Evolutionary conservation across 306 rosid species (phyloP), one percentile per base, ranked within the genome.

Genomic region (Gillenia trifoliata): DNA sequence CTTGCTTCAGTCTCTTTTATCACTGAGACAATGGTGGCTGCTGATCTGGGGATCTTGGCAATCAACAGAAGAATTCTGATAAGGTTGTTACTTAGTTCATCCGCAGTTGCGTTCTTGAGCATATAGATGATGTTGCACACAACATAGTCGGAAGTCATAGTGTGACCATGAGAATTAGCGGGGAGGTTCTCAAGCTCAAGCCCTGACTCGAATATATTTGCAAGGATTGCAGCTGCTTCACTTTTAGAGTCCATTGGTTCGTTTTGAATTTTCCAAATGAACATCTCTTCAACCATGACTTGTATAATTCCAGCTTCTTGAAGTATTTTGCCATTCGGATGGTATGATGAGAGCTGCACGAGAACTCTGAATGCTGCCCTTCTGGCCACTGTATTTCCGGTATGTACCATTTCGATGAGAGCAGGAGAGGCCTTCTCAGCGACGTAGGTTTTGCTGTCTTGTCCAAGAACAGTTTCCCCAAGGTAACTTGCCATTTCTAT

Each of bases 191-290:
- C 84, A 41, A 79, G 64, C 71, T 83, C 83, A 63, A 76, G 71
- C 56, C 55, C 78, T 1, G 85, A 76, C 68, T 81, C 86, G 0
- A 76, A 29, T 64, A 84, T 74, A 62, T 81, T 86, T 56, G 83
- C 90, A 28, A 84, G 81, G 34, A 86, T 84, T 38, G 83, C 69
- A 61, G 86, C 84, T 30, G 90, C 86, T 71, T 81, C 90, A 59
- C 47, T 31, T 68, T 63, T 84, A 2, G 83, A 80, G 60, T 81
- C 73, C 80, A 70, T 72, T 52, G 80, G 88, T 68, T 81, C 84
- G 40, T 81, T 75, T 33, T 73, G 55, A 65, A 79, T 74, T 40
- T 75, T 76, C 64, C 80, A 72, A 25, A 72, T 66, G 81, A 86
- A 86, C 77, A 86, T 76, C 80, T 86, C 90, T 55, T 81, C 86